Base-by-base conservation (phyloP, 306 rosid species). In the Glycine tomentella region DNA sequence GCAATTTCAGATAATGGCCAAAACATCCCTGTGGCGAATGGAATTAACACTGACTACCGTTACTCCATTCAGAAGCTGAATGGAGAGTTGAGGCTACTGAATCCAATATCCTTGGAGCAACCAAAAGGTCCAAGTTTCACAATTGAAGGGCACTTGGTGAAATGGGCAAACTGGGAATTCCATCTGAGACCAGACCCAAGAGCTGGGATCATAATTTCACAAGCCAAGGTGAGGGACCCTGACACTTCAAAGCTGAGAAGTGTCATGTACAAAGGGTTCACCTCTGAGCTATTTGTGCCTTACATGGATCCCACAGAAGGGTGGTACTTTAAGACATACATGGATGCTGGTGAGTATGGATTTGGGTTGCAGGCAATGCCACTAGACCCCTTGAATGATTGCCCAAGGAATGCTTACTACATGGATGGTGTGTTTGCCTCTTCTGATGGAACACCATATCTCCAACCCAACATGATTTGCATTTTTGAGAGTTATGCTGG, bases 281-380 rank as follows among this genome's bases (percentile, higher is more conserved):
- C 91, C 6, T 92, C 97, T 5, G 97, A 95, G 80, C 44, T 95
- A 40, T 95, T 95, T 50, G 97, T 95, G 65, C 97, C 97, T 55
- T 92, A 92, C 62, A 95, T 95, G 98, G 97, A 95, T 45, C 98
- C 98, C 2, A 85, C 95, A 0, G 97, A 91, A 20, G 97, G 87
- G 0, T 95, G 98, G 98, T 95, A 92, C 65, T 95, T 95, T 46
- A 95, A 91, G 91, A 95, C 97, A 8, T 92, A 95, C 15, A 95
- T 95, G 97, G 98, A 95, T 76, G 97, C 97, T 0, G 97, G 97
- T 1, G 98, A 92, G 69, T 95, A 95, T 45, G 97, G 97, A 72
- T 88, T 92, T 75, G 97, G 98, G 78, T 76, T 92, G 40, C 94
- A 89, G 25, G 87, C 97, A 6, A 95, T 91, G 97, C 82, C 95